Base-by-base conservation (phyloP, 441 rosid species). In the Raphanus hybrid region DNA sequence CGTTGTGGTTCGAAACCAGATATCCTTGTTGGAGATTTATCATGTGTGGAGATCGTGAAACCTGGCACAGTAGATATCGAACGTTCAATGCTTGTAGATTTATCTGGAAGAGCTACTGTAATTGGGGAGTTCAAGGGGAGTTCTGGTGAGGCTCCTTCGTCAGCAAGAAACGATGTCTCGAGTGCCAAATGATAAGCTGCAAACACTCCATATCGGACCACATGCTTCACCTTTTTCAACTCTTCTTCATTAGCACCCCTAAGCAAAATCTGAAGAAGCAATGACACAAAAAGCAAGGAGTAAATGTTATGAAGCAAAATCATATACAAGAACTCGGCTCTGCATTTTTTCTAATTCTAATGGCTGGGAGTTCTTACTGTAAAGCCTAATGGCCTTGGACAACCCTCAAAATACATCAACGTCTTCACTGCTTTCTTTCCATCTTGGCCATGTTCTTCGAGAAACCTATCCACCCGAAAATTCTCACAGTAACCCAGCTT, bases 101-200 rank as follows among this genome's bases (percentile, higher is more conserved):
- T 91, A 82, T 86, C 97, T 10, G 94, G 97, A 77, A 92, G 90
- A 75, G 92, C 92, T 69, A 91, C 96, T 0, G 91, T 90, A 74
- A 91, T 85, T 32, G 94, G 97, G 77, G 97, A 85, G 71, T 83
- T 85, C 71, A 92, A 69, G 32, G 96, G 96, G 70, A 91, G 87
- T 71, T 89, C 97, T 55, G 98, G 99, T 61, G 94, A 80, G 34
- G 99, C 99, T 61, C 99, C 93, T 86, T 96, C 99, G 80, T 96
- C 99, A 54, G 98, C 99, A 74, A 96, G 94, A 81, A 96, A 96
- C 39, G 97, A 96, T 52, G 98, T 96, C 87, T 93, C 98, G 67
- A 89, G 69, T 70, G 96, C 99, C 87, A 96, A 77, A 84, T 96
- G 99, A 85, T 96, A 93, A 61, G 99, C 99, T 45, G 99, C 99